Base-by-base conservation (phyloP, 805 yeast genomes). In the Blastobotrys parvus region DNA sequence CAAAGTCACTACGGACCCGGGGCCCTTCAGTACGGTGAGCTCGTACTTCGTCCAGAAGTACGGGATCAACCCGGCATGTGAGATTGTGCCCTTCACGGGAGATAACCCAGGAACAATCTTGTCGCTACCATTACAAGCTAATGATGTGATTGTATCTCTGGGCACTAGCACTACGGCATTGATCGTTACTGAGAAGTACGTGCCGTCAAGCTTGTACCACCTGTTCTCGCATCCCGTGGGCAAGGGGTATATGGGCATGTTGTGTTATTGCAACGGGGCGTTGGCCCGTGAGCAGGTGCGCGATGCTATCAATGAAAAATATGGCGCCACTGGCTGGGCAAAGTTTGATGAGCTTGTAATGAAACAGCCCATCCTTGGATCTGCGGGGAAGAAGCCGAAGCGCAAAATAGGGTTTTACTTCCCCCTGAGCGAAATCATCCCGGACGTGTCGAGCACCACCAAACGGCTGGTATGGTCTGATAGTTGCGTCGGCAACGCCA, bases 121-220 rank as follows among this genome's bases (percentile, higher is more conserved):
- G 51, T 78, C 95, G 0, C 65, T 89, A 27, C 95, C 95, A 1
- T 69, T 88, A 49, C 67, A 72, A 29, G 76, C 81, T 21, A 80
- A 82, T 58, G 96, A 88, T 60, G 74, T 83, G 17, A 69, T 89
- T 50, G 71, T 89, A 2, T 83, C 94, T 2, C 68, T 89, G 60
- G 97, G 96, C 0, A 88, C 96, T 0, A 81, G 92, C n/a, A 88
- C 97, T 2, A 88, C 97, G 0, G 85, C 86, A 2, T 69, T 89
- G 29, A 64, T 88, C 38, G 80, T 88, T 34, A 88, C 96, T 4
- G 81, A 85, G 46, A 72, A 77, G 44, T 88, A 80, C 58, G 70
- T 70, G 16, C 88, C 96, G 1, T 81, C 89, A 1, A 77, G 86
- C 4, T 82, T 80, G 52, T 88, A 87, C 59, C 96, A 88, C 57